Percentiles rank a stretch among this genome's conserved stretches.
Evolutionary conservation across 2,329 filamentous ascomycete genomes (phyloP).

Genomic region (Pestalotiopsis sp.): DNA sequence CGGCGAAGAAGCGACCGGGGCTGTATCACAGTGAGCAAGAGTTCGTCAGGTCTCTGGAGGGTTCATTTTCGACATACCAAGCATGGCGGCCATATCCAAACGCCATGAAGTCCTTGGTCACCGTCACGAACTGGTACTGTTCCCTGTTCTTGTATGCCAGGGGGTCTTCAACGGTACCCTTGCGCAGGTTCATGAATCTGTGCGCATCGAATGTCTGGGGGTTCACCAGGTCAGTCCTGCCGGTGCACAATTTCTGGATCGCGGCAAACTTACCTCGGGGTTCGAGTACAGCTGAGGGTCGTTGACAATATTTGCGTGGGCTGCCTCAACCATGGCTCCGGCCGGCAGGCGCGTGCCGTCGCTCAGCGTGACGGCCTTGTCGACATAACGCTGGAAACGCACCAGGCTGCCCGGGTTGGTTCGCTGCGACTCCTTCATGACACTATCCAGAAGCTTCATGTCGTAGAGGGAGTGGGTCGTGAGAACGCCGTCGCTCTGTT

Average conservation of each 20-base stretch:
- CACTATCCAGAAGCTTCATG: slow-evolving; percentile 39
- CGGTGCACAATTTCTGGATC: neutral
- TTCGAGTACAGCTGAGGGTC: slow-evolving; percentile 36
- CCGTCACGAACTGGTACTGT: slow-evolving; percentile 42
- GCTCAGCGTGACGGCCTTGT: slow-evolving; percentile 23
- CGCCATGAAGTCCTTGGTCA: slow-evolving; percentile 31
- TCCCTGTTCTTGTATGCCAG: slow-evolving; percentile 30
- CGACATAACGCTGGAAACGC: slow-evolving; percentile 46
- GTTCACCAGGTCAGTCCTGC: neutral
- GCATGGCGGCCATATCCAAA: slow-evolving; percentile 45
- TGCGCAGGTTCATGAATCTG: slow-evolving; percentile 35
- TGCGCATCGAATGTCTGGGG: slow-evolving; percentile 32
- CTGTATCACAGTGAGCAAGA: neutral
- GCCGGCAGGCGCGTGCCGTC: slow-evolving; percentile 36
- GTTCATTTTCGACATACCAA: slow-evolving; percentile 15
- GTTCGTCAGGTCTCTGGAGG: neutral
- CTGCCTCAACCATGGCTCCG: slow-evolving; percentile 41
- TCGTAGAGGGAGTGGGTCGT: slow-evolving; percentile 34
- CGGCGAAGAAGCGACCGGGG: slow-evolving; percentile 44
- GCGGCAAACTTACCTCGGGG: slow-evolving; percentile 24
- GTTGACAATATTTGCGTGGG: slow-evolving; percentile 29
- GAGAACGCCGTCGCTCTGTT: slow-evolving; percentile 31
- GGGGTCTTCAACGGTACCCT: slow-evolving; percentile 23
- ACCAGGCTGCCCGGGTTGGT: slow-evolving; percentile 28
- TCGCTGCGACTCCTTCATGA: slow-evolving; percentile 35